phyloP scores from a whole-genome alignment of 2,329 filamentous ascomycete species.

The Colletotrichum sp. region DNA sequence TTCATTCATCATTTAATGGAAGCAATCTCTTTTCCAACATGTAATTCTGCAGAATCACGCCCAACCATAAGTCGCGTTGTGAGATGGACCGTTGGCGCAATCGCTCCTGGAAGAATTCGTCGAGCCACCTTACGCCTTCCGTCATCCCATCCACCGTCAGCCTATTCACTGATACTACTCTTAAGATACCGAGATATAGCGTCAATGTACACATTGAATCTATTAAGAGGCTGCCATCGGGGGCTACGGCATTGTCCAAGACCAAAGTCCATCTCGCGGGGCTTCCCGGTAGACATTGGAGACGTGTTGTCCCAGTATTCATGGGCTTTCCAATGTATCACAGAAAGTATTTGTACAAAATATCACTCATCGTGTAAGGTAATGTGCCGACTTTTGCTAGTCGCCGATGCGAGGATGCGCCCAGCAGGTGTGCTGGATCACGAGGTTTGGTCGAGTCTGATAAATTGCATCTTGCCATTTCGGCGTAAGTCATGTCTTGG shows the following conservation, averaged over 20 bases:
- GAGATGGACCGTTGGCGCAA: not conserved
- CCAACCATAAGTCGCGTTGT: not conserved
- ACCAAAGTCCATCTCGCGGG: not conserved
- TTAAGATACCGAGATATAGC: not conserved
- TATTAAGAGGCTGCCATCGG: not conserved
- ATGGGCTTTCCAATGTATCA: not conserved
- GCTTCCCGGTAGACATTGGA: not conserved
- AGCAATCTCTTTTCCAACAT: not conserved
- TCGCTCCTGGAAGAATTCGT: not conserved
- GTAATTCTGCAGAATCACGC: not conserved
- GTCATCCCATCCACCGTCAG: not conserved
- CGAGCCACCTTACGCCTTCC: too few relatives aligned
- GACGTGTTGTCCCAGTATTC: fast-evolving
- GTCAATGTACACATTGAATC: not conserved
- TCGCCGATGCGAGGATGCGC: not conserved
- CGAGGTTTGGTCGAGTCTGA: not conserved
- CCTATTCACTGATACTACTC: not conserved
- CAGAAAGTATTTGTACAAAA: not conserved
- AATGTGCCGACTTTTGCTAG: not conserved
- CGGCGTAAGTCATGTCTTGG: not conserved
- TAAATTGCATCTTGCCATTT: not conserved
- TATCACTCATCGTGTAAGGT: not conserved
- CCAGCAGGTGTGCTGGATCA: not conserved
- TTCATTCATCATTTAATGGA: not conserved
- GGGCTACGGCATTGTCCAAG: not conserved